These are phyloP conservation scores for Crithidia bombi DNA, from an alignment of 208 protist genomes.

Conservation along the genomic window DNA sequence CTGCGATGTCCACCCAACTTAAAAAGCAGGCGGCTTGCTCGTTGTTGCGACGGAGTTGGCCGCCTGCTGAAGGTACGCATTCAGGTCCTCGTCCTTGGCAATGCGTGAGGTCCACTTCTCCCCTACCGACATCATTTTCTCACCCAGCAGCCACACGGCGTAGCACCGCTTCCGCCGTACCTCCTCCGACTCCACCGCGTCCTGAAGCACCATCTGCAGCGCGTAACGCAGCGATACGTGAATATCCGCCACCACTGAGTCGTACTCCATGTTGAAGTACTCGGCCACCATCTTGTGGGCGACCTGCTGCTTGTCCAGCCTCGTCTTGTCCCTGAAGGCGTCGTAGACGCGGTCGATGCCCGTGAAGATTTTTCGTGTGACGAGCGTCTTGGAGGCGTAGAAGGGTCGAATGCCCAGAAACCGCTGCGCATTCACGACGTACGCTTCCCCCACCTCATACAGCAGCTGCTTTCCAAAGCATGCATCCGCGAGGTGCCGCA, in stretches of 20 bases:
- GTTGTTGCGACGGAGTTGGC: conserved; percentile 69
- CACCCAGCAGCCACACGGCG: conserved; percentile 82
- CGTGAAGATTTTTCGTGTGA: conserved; percentile 65
- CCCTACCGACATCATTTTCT: conserved; percentile 75
- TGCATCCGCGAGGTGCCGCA: conserved; percentile 55
- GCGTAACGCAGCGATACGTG: conserved; percentile 68
- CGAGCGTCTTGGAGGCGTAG: conserved; percentile 78
- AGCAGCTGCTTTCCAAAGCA: conserved; percentile 85
- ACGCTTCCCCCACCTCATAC: conserved; percentile 77
- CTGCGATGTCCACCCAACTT: conserved; percentile 6
- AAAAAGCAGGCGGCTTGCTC: conserved; percentile 60
- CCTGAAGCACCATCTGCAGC: conserved; percentile 76
- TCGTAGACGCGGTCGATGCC: conserved; percentile 67
- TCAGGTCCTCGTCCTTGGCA: conserved; percentile 64
- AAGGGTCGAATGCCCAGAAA: conserved; percentile 82
- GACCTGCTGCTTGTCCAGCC: conserved; percentile 39
- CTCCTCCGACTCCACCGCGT: conserved; percentile 55
- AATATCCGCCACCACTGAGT: conserved; percentile 74
- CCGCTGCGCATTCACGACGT: conserved; percentile 77
- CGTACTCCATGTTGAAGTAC: conserved; percentile 90
- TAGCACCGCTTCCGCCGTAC: conserved; percentile 76
- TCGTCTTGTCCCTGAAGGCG: conserved; percentile 55
- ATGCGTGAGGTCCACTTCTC: conserved; percentile 42
- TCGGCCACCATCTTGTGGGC: conserved; percentile 67
- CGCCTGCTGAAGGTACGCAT: conserved; percentile 86